A percentile compares a stretch with the other conserved stretches of the same genome.
phyloP scores from a whole-genome alignment of 1,139 yeast species.

The Blastobotrys malaysiensis region DNA sequence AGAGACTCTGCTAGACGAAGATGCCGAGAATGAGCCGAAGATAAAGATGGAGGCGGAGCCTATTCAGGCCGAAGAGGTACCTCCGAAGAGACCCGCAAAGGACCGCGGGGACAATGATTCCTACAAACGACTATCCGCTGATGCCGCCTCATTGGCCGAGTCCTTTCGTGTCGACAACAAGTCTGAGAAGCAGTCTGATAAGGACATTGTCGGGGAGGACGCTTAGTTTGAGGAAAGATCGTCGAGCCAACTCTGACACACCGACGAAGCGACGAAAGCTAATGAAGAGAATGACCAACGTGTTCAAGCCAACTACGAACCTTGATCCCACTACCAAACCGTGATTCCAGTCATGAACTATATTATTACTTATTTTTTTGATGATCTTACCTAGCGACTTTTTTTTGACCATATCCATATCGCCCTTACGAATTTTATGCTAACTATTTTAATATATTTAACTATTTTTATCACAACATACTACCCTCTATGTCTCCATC shows the following conservation, averaged over 20 bases:
- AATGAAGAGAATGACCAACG: not conserved
- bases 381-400: not conserved
- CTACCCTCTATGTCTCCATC: not conserved
- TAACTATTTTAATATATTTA: not conserved
- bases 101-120: not conserved
- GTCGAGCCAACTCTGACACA: not conserved
- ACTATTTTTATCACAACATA: not conserved
- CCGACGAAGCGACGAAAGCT: not conserved
- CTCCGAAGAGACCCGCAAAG: too few relatives aligned
- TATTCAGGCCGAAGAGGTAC: not conserved
- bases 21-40: not conserved
- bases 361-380: not conserved
- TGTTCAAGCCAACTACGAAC: not conserved
- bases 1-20: too few relatives aligned
- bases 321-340: too few relatives aligned
- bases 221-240: not conserved
- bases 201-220: not conserved
- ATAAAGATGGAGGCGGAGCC: not conserved
- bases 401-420: not conserved
- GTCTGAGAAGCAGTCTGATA: not conserved
- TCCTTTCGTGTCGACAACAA: not conserved
- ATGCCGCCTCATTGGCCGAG: not conserved
- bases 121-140: not conserved
- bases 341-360: not conserved
- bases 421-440: not conserved